Conservation (phyloP, 805 yeast genomes). For the Teunomyces tritomae region DNA sequence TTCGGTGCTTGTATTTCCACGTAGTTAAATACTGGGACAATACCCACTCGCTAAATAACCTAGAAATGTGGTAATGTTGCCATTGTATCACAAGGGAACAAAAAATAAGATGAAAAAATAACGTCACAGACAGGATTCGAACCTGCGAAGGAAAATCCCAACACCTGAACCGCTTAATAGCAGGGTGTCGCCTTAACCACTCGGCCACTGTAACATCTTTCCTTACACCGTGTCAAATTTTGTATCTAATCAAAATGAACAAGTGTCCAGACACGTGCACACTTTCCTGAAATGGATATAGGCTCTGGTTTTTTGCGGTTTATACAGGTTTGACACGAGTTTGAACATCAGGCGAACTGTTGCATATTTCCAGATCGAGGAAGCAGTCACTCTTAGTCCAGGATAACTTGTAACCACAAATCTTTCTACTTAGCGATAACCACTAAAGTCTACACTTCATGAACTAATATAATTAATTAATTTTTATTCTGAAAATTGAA, state of each 20-base stretch:
- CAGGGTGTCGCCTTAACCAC: conserved; percentile 36
- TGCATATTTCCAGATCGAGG: not conserved
- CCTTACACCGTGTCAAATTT: not conserved
- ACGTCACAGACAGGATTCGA: conserved; percentile 53
- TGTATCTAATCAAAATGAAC: not conserved
- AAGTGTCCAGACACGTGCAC: not conserved
- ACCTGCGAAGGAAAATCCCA: conserved; percentile 49
- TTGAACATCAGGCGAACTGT: not conserved
- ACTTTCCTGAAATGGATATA: not conserved
- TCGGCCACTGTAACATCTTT: conserved; percentile 30
- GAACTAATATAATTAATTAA: too few relatives aligned
- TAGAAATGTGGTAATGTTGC: not conserved
- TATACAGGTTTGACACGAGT: not conserved
- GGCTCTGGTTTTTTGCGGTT: not conserved
- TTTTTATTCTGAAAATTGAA: too few relatives aligned
- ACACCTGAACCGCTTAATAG: conserved; percentile 18
- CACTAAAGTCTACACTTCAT: too few relatives aligned
- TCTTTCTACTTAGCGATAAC: too few relatives aligned
- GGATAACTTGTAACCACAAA: too few relatives aligned
- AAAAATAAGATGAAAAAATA: conserved; percentile 18
- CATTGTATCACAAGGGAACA: not conserved
- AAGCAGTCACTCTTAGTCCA: not conserved
- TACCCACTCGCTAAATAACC: too few relatives aligned
- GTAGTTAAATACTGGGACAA: too few relatives aligned
- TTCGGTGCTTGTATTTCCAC: too few relatives aligned